Evolutionary conservation across 805 yeast species (phyloP), one percentile per base, ranked within the genome.

Genomic region (Sugiyamaella lignohabitans): DNA sequence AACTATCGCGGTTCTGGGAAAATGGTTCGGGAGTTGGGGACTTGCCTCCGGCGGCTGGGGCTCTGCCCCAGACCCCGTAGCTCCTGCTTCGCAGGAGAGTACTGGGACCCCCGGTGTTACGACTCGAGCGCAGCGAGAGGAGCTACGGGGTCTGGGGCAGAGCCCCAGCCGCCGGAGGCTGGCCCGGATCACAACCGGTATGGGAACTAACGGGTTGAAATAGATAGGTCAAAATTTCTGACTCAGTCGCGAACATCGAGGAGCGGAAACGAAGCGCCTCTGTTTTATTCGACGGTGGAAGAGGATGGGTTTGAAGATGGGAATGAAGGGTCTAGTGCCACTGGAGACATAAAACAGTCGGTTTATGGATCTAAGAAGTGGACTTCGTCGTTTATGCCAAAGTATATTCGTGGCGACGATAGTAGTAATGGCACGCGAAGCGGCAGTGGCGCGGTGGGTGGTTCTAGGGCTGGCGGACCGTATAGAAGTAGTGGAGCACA

Each of bases 201-300:
- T n/a, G n/a, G n/a, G n/a, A n/a, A n/a, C n/a, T n/a, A n/a, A n/a
- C n/a, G n/a, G n/a, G n/a, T n/a, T n/a, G n/a, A n/a, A n/a, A n/a
- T 35, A 59, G 64, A 67, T 54, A 66, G 70, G 11, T 65, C 69
- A 16, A 57, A 60, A 52, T 60, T 65, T 40, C 59, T 66, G 42
- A 53, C 66, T 14, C 61, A 61, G 46, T 62, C 67, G 23, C 62
- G 56, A 54, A 8, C 45, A n/a, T 36, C 29, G 39, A 11, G 35
- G 27, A 10, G 18, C n/a, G 6, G 43, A 14, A 38, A 42, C n/a
- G 53, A 50, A 11, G 64, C 62, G 21, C 65, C 65, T 6, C 49
- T 61, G 36, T 61, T 61, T 50, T 52, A 48, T 39, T 52, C 62
- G 11, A 47, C 59, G 10, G 47, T 47, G 22, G 60, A 59, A n/a